phyloP scores from a whole-genome alignment of 2,329 filamentous ascomycete genomes.

The Xylaria hypoxylon region DNA sequence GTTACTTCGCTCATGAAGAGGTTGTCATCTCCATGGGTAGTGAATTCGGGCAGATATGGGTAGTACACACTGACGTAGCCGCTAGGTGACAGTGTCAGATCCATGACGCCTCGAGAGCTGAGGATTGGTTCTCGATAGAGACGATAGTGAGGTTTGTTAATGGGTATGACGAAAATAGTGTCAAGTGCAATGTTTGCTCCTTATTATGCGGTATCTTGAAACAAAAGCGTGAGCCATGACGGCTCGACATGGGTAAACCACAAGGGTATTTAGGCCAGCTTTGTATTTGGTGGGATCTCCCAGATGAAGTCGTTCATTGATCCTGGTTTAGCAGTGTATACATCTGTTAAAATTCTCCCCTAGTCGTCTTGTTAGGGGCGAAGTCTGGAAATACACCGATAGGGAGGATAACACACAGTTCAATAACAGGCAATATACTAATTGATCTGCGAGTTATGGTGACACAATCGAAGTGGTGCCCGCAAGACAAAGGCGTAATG shows the following conservation, averaged over 20 bases:
- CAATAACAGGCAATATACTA: constrained; percentile 28
- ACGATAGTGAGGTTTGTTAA: background rate
- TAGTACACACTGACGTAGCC: background rate
- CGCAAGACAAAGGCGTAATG: constrained; percentile 31
- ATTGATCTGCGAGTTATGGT: constrained; percentile 31
- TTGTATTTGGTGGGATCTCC: background rate
- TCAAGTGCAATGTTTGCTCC: constrained; percentile 10
- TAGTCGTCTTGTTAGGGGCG: constrained; percentile 12
- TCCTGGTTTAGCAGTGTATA: background rate
- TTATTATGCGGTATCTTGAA: constrained; percentile 10
- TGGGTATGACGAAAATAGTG: constrained; percentile 7
- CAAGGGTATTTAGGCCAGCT: background rate
- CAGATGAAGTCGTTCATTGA: constrained; percentile 2
- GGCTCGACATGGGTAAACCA: background rate
- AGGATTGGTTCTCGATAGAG: constrained; percentile 1
- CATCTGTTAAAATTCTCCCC: background rate
- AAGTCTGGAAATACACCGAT: background rate
- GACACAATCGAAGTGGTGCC: constrained; percentile 33
- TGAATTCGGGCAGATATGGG: background rate
- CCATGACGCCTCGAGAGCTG: background rate
- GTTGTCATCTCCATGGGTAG: background rate
- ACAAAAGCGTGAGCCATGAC: constrained; percentile 3
- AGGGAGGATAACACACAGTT: constrained; percentile 30
- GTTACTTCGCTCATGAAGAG: background rate
- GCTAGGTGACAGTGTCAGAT: background rate